Evolutionary conservation across 2,329 filamentous ascomycete species (phyloP).

Genomic region (Graphilbum fragrans): DNA sequence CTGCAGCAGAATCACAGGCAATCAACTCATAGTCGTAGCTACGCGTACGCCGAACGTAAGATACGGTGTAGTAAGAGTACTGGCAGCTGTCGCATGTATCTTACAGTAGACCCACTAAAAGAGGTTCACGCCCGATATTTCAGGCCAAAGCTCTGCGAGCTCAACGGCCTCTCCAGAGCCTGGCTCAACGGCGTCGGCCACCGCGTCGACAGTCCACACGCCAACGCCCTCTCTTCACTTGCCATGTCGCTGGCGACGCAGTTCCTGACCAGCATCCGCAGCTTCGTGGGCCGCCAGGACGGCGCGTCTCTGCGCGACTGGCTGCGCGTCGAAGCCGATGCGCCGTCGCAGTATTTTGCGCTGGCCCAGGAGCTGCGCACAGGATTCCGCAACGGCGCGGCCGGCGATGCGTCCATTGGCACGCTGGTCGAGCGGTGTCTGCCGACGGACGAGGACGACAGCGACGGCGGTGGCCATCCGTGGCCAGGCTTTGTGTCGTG

Average conservation of each 20-base stretch:
- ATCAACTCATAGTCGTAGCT: too few relatives aligned
- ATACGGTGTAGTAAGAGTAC: too few relatives aligned
- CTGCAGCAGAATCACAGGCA: too few relatives aligned
- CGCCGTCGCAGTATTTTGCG: constrained; percentile 53
- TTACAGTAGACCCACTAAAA: too few relatives aligned
- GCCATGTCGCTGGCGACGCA: constrained; percentile 12
- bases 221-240: background rate
- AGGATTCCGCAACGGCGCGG: constrained; percentile 36
- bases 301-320: constrained; percentile 55
- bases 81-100: too few relatives aligned
- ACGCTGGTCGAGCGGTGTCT: constrained; percentile 51
- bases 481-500: constrained; percentile 74
- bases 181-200: too few relatives aligned
- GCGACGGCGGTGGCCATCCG: constrained; percentile 49
- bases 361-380: constrained; percentile 56
- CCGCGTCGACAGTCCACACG: too few relatives aligned
- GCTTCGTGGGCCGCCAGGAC: constrained; percentile 24
- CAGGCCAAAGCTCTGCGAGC: too few relatives aligned
- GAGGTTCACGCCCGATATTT: too few relatives aligned
- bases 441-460: constrained; percentile 51
- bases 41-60: too few relatives aligned
- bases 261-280: constrained; percentile 11
- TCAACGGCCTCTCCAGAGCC: too few relatives aligned
- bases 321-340: constrained; percentile 62
- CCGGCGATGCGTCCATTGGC: constrained; percentile 41